Evolutionary conservation across 768 basidiomycete species (phyloP).

Genomic region (Crepidotus variabilis): DNA sequence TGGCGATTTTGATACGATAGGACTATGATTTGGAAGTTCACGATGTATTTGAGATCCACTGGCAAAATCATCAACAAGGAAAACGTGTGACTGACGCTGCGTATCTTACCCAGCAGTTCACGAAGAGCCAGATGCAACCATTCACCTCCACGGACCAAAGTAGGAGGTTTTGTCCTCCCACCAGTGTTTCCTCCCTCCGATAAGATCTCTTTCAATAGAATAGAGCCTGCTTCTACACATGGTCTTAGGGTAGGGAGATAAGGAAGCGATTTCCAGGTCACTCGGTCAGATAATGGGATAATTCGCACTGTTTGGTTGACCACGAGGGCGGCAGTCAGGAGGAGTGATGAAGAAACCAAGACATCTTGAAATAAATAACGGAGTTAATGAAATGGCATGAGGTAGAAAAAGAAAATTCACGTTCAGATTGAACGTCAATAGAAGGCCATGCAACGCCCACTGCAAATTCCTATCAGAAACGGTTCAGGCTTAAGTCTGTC

Average conservation of each 20-base stretch:
- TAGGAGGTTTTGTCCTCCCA: too few species aligned
- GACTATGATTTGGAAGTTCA: slow-evolving; percentile 55
- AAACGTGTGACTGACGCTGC: slow-evolving; percentile 5
- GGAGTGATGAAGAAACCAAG: slow-evolving; percentile 49
- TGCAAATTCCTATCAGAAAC: slow-evolving; percentile 47
- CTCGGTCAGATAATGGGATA: slow-evolving; percentile 40
- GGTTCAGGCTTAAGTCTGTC: slow-evolving; percentile 3
- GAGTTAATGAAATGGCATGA: slow-evolving; percentile 3
- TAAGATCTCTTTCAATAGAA: slow-evolving; percentile 49
- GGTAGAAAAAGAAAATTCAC: slow-evolving; percentile 36
- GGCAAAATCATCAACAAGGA: slow-evolving; percentile 10
- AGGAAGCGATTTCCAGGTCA: slow-evolving; percentile 29
- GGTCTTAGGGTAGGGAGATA: slow-evolving; percentile 49
- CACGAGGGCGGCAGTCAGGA: slow-evolving; percentile 57
- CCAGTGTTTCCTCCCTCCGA: not conserved
- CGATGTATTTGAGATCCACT: slow-evolving; percentile 76
- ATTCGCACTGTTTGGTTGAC: slow-evolving; percentile 47
- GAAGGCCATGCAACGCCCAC: slow-evolving; percentile 80
- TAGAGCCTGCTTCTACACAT: slow-evolving; percentile 45
- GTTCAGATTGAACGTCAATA: slow-evolving; percentile 49
- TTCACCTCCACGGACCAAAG: slow-evolving; percentile 36
- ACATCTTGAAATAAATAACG: slow-evolving; percentile 37
- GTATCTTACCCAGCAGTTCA: slow-evolving; percentile 60
- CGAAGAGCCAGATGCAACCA: slow-evolving; percentile 68
- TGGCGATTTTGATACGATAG: slow-evolving; percentile 57